Evolutionary conservation across 2,329 filamentous ascomycete species (phyloP).

Genomic region (Paraconiothyrium sp.): DNA sequence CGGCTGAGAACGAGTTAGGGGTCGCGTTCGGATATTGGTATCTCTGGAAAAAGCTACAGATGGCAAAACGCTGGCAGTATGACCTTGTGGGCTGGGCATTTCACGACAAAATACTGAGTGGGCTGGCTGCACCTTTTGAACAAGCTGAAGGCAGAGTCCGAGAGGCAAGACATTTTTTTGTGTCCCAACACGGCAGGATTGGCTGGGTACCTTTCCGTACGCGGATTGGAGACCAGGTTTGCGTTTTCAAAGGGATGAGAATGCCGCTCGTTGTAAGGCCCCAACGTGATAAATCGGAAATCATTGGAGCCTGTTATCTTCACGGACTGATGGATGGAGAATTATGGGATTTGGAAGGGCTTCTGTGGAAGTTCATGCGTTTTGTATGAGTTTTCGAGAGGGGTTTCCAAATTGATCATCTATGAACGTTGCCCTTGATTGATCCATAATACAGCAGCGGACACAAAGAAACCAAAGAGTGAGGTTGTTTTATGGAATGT

Average conservation of each 20-base stretch:
- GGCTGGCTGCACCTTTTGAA: conserved; percentile 19
- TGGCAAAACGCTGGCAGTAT: conserved; percentile 17
- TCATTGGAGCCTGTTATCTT: conserved; percentile 23
- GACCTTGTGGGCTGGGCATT: conserved; percentile 7
- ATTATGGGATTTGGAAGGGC: conserved; percentile 15
- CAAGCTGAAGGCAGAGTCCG: conserved; percentile 18
- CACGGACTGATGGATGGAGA: conserved; percentile 25
- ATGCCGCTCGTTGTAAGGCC: conserved; percentile 20
- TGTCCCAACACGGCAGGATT: conserved; percentile 19
- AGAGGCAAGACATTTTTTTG: conserved; percentile 21
- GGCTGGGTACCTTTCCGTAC: conserved; percentile 22
- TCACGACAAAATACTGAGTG: conserved; percentile 7
- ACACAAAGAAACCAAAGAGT: too few relatives aligned
- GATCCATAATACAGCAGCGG: neutral
- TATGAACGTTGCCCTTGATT: too few relatives aligned
- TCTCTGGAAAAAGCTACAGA: conserved; percentile 20
- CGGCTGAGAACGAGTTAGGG: conserved; percentile 7
- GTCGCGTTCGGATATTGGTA: conserved; percentile 23
- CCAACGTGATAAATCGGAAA: conserved; percentile 15
- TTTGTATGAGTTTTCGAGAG: conserved; percentile 20
- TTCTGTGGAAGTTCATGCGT: conserved; percentile 19
- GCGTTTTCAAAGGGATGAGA: conserved; percentile 20
- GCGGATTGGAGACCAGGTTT: conserved; percentile 12
- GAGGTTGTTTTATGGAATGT: too few relatives aligned
- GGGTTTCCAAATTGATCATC: too few relatives aligned